Base-by-base conservation (phyloP, 2,329 filamentous ascomycete species). In the Aspergillus transmontanensis region DNA sequence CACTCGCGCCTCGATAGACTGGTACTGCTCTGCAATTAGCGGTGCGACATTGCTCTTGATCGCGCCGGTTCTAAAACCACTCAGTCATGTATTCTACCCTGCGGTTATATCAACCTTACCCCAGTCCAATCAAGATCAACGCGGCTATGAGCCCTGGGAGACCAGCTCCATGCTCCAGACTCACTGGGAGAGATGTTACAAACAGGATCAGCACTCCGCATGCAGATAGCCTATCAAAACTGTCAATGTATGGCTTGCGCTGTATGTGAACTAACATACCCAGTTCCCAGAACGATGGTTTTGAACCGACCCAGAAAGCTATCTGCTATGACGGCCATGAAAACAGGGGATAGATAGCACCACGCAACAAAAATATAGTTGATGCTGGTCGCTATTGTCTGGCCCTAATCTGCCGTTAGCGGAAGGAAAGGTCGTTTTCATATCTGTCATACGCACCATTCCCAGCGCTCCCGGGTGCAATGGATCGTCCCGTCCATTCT, bases 221-320 rank as follows among this genome's bases (percentile, higher is more conserved):
- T 23, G 30, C 48, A 3, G 48, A 51, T 14, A 51, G n/a, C 1
- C 48, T 51, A n/a, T 21, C 7, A 10, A n/a, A 2, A 21, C 4
- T 10, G 48, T 51, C 16, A 51, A 16, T 12, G 6, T n/a, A n/a
- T 34, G 4, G 4, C 28, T 6, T 51, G 10, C 28, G 3, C 10
- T 32, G 26, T 23, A 12, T 0, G 11, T 34, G 9, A 51, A 23
- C 7, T 6, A 11, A n/a, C 48, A 23, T 57, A 60, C 58, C 58
- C 50, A 1, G 58, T 39, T 16, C 46, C 58, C 6, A 60, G 12
- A 4, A 55, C n/a, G 23, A 60, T 60, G 4, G 58, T 60, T 26
- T 60, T 56, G 36, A 56, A 60, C 26, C 58, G 46, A 23, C 58
- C 58, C 11, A 60, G 58, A 26, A 55, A 30, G 36, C 26, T 56